Percentiles rank a stretch among this genome's conserved stretches.
These are phyloP conservation scores for Ottelia alismoides DNA, from an alignment of 106 monocot species.

Conservation along the genomic window DNA sequence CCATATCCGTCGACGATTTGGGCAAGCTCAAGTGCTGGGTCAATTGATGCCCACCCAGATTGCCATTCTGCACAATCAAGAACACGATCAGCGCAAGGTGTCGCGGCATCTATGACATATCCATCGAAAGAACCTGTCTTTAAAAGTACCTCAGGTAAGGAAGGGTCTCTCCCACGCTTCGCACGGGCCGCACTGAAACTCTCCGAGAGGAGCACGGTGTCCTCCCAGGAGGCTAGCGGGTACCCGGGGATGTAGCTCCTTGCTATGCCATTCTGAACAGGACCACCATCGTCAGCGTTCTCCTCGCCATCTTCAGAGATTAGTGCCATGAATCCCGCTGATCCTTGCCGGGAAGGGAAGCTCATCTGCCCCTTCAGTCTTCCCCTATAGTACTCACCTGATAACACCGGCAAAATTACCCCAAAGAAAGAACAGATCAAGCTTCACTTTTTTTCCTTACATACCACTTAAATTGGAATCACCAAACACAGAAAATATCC, in stretches of 20 bases:
- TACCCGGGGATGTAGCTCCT: conserved; percentile 41
- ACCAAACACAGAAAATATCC: too few relatives aligned
- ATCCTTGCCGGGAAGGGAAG: conserved; percentile 58
- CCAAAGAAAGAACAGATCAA: too few relatives aligned
- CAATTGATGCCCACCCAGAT: conserved; percentile 16
- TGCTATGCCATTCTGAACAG: neutral
- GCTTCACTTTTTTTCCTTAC: too few relatives aligned
- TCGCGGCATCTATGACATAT: too few relatives aligned
- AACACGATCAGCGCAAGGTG: neutral
- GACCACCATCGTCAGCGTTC: conserved; percentile 30
- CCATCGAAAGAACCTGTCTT: conserved; percentile 35
- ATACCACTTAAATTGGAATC: too few relatives aligned
- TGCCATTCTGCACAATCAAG: conserved; percentile 15
- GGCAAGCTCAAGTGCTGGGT: conserved; percentile 73
- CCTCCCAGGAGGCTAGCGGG: conserved; percentile 54
- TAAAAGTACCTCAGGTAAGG: too few relatives aligned
- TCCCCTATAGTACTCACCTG: conserved; percentile 8
- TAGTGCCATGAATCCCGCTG: conserved; percentile 49
- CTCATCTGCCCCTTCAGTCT: conserved; percentile 54
- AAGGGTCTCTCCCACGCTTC: conserved; percentile 36
- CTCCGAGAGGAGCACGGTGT: conserved; percentile 30
- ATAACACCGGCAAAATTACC: conserved; percentile 7
- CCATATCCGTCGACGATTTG: conserved; percentile 60
- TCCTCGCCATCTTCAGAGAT: conserved; percentile 60
- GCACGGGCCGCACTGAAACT: conserved; percentile 30